phyloP scores from a whole-genome alignment of 306 rosid genomes.

The Vigna reflexopilosa region DNA sequence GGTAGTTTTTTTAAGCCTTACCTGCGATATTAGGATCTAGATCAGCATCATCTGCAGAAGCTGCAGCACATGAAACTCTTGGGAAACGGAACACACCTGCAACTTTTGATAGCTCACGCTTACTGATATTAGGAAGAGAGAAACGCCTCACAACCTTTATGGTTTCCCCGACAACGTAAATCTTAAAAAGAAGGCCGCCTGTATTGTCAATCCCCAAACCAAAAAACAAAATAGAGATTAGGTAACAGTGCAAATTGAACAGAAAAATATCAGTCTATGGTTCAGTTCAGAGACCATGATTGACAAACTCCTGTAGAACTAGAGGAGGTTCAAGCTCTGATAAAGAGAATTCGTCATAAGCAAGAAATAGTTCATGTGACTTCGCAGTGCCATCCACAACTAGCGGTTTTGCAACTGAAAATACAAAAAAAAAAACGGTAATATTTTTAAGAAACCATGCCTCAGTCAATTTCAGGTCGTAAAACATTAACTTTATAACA shows the following conservation, averaged over 20 bases:
- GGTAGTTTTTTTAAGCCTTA: slow-evolving; percentile 38
- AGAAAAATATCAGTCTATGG: slow-evolving; percentile 4
- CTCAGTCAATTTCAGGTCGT: background rate
- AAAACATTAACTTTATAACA: slow-evolving; percentile 20
- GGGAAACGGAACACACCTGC: slow-evolving; percentile 57
- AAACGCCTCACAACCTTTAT: slow-evolving; percentile 60
- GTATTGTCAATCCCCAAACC: slow-evolving; percentile 12
- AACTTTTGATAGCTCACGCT: slow-evolving; percentile 54
- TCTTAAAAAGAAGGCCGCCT: slow-evolving; percentile 65
- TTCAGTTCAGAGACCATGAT: slow-evolving; percentile 57
- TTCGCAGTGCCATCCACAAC: slow-evolving; percentile 66
- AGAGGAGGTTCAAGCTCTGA: slow-evolving; percentile 63
- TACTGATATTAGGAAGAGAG: slow-evolving; percentile 63
- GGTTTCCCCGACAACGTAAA: slow-evolving; percentile 58
- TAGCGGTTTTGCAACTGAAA: slow-evolving; percentile 65
- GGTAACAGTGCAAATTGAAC: background rate
- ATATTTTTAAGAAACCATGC: slow-evolving; percentile 23
- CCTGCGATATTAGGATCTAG: slow-evolving; percentile 62
- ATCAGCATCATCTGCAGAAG: slow-evolving; percentile 64
- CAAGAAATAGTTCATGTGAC: slow-evolving; percentile 63
- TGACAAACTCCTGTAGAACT: slow-evolving; percentile 68
- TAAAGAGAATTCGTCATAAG: slow-evolving; percentile 61
- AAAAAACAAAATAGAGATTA: background rate
- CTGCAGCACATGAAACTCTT: slow-evolving; percentile 62
- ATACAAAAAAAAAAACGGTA: background rate